Base-by-base conservation (phyloP, 139 green algal genomes). In the Coccomyxa sp. region DNA sequence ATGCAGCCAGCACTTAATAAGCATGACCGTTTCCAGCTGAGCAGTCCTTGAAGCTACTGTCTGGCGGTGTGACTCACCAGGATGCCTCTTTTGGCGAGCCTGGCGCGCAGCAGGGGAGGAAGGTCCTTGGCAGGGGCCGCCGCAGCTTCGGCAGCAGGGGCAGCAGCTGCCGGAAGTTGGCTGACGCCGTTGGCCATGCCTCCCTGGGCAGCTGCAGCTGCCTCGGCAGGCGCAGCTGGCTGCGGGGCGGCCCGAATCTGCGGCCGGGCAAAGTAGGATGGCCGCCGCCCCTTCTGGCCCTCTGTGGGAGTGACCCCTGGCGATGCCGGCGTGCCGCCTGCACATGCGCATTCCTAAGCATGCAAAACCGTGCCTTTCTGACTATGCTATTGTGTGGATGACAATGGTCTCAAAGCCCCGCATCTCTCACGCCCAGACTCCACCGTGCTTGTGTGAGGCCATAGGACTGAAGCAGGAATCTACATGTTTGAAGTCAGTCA, bases 11-110 rank as follows among this genome's bases (percentile, higher is more conserved):
- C 68, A 72, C 2, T n/a, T n/a, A n/a, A n/a, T n/a, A n/a, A n/a
- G n/a, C n/a, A n/a, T n/a, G n/a, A n/a, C n/a, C n/a, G n/a, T n/a
- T n/a, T n/a, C n/a, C n/a, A n/a, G n/a, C n/a, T n/a, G 1, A 36
- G 14, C 4, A 27, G 2, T 72, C 24, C n/a, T 5, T 39, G 29
- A 36, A 72, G 68, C 68, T 37, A 27, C 68, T 6, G 5, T 39
- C n/a, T 72, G 5, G 34, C 2, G 68, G 68, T 27, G 2, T 39
- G 68, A 10, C 68, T 72, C n/a, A 35, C 68, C 68, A 35, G 64
- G 33, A 95, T 90, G 70, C 91, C 91, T 0, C 89, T 70, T 0
- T 84, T 86, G 10, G 80, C 78, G 29, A 95, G 87, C 8, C 89
- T 78, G 0, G 84, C 86, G 4, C 68, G 64, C 38, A 95, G 79